Evolutionary conservation across 768 basidiomycete species (phyloP).

Genomic region (Exidia glandulosa): DNA sequence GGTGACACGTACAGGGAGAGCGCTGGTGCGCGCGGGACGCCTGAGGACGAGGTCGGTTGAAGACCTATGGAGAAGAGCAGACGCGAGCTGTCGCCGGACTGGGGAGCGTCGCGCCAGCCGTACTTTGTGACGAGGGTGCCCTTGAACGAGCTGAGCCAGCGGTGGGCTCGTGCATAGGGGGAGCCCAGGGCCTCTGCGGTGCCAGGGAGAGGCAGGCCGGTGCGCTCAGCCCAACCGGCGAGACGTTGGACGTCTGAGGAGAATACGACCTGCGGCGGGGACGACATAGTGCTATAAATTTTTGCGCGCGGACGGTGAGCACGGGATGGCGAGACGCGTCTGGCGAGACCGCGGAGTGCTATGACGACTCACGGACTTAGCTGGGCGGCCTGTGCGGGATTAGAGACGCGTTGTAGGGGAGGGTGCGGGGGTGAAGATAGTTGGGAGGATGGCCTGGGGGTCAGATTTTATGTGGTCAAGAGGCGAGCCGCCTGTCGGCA

Average conservation of each 20-base stretch:
- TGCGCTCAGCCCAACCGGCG: constrained; percentile 74
- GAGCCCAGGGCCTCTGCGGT: constrained; percentile 73
- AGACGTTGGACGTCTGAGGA: constrained; percentile 71
- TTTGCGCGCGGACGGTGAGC: not conserved
- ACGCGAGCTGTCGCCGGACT: constrained; percentile 46
- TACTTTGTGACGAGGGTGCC: constrained; percentile 52
- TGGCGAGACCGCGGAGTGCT: not conserved
- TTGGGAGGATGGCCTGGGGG: no score
- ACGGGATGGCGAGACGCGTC: not conserved
- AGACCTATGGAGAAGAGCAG: constrained; percentile 75
- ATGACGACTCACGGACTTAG: no score
- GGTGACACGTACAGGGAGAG: constrained; percentile 59
- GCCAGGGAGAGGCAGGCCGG: constrained; percentile 61
- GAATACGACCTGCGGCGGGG: constrained; percentile 53
- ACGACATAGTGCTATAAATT: constrained; percentile 24
- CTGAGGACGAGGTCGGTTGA: constrained; percentile 61
- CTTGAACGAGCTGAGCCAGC: constrained; percentile 58
- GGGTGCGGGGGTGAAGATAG: no score
- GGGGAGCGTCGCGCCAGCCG: constrained; percentile 48
- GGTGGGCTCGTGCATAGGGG: constrained; percentile 71
- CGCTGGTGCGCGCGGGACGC: constrained; percentile 68
- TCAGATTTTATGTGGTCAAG: no score
- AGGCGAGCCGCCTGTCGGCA: no score
- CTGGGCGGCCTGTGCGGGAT: no score
- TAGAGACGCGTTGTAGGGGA: no score